A percentile compares a stretch with the other conserved stretches of the same genome.
These are phyloP conservation scores for Emmonsiellopsis sp. DNA, from an alignment of 2,329 filamentous ascomycete species.

Conservation along the genomic window DNA sequence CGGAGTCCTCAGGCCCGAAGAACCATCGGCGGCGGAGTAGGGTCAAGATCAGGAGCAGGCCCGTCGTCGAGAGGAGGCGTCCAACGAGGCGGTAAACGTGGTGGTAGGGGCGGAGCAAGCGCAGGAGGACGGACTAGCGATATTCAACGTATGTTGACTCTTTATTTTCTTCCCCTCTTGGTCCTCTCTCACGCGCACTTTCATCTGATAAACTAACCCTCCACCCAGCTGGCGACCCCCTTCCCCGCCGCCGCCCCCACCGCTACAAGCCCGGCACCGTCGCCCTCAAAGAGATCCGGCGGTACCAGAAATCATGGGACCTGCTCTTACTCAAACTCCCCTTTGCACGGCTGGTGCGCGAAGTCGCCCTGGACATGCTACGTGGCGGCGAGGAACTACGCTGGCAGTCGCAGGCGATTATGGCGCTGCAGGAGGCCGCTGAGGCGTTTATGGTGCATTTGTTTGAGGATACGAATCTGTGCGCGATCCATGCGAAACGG, in stretches of 20 bases:
- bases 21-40: conserved; percentile 4
- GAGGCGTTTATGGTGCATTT: conserved; percentile 92
- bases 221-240: conserved; percentile 58
- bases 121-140: conserved; percentile 19
- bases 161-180: background rate
- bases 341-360: conserved; percentile 40
- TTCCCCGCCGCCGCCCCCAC: conserved; percentile 51
- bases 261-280: conserved; percentile 72
- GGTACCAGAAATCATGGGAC: conserved; percentile 82
- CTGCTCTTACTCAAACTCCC: conserved; percentile 60
- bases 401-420: conserved; percentile 94
- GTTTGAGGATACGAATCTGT: conserved; percentile 95
- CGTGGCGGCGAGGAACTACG: conserved; percentile 60
- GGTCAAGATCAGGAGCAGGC: background rate
- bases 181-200: background rate
- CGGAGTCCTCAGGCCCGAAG: conserved; percentile 4
- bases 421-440: conserved; percentile 87
- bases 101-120: conserved; percentile 9
- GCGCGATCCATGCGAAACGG: conserved; percentile 91
- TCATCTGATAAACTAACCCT: conserved; percentile 6
- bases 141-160: conserved; percentile 27
- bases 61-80: conserved; percentile 5
- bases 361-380: conserved; percentile 46
- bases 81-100: background rate
- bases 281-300: conserved; percentile 83